A percentile compares a stretch with the other conserved stretches of the same genome.
Conservation (phyloP, 2,329 filamentous ascomycete genomes). For the Raffaelea albimanens region DNA sequence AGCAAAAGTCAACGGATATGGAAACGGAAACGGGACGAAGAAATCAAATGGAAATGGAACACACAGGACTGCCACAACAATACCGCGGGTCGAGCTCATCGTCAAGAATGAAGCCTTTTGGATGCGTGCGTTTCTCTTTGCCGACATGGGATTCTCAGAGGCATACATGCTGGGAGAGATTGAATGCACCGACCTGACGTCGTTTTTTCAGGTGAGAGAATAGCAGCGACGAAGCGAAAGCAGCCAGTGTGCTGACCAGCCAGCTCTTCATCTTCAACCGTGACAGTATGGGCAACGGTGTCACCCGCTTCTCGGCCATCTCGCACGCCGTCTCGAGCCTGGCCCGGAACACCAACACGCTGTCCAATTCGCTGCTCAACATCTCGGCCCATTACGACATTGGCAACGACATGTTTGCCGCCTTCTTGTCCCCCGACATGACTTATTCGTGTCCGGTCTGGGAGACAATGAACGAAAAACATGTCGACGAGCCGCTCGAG, state of each 20-base stretch:
- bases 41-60: not conserved
- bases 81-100: too few species aligned
- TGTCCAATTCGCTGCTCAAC: slow-evolving; percentile 52
- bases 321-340: slow-evolving; percentile 48
- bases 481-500: slow-evolving; percentile 39
- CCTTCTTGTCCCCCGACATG: slow-evolving; percentile 67
- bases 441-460: slow-evolving; percentile 66
- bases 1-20: slow-evolving; percentile 17
- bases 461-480: slow-evolving; percentile 27
- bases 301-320: slow-evolving; percentile 50
- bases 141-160: slow-evolving; percentile 65
- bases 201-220: slow-evolving; percentile 48
- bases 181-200: slow-evolving; percentile 54
- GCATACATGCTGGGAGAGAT: slow-evolving; percentile 67
- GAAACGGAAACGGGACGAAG: not conserved
- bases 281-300: slow-evolving; percentile 53
- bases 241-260: not conserved
- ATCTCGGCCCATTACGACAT: slow-evolving; percentile 68
- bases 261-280: slow-evolving; percentile 64
- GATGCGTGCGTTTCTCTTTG: slow-evolving; percentile 59
- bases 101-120: slow-evolving; percentile 27
- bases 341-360: slow-evolving; percentile 46
- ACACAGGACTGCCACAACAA: too few species aligned
- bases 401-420: slow-evolving; percentile 66
- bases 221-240: not conserved